Base-by-base conservation (phyloP, 2,329 filamentous ascomycete genomes). In the Anisogramma anomala region DNA sequence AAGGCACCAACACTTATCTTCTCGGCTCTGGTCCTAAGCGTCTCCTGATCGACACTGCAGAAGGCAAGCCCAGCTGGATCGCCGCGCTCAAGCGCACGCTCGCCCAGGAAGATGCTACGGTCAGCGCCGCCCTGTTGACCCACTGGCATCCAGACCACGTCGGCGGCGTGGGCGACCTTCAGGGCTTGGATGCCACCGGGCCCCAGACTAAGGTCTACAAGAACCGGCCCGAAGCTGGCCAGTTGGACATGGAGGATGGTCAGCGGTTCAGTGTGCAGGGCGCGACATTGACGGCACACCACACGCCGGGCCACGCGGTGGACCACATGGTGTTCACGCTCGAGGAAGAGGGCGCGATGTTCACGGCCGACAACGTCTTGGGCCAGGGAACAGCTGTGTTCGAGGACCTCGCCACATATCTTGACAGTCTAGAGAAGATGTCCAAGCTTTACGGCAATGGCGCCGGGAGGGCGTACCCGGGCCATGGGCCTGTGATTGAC, bases 1-100 rank as follows among this genome's bases (percentile, higher is more conserved):
- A 82, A 61, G 81, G 87, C 48, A 95, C 91, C 51, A 98, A 98
- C 60, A 98, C 91, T 25, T 98, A 98, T 59, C 72, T 98, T 14
- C 56, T 98, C 45, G 91, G 91, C 44, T 79, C 73, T 6, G 89
- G 88, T 3, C 58, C 66, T 5, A 62, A 65, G 6, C 79, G 91
- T 8, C 70, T 96, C 44, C 73, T 98, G 17, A 77, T 98, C 54
- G 91, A 98, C 62, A 94, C 88, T 0, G 91, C 84, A 36, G 82
- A 94, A 60, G 91, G 89, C 34, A 74, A 68, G 43, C 74, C 79
- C 2, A 69, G 73, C 25, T 98, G 89, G 89, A 69, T 77, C 31
- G 59, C 69, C 0, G 71, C 74, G 0, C 62, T 98, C 26, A 72
- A 74, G 48, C 62, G 67, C 3, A 74, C 80, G 0, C 69, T 96